Conservation (phyloP, 169 alveolate genomes). For the Fabrea salina region DNA sequence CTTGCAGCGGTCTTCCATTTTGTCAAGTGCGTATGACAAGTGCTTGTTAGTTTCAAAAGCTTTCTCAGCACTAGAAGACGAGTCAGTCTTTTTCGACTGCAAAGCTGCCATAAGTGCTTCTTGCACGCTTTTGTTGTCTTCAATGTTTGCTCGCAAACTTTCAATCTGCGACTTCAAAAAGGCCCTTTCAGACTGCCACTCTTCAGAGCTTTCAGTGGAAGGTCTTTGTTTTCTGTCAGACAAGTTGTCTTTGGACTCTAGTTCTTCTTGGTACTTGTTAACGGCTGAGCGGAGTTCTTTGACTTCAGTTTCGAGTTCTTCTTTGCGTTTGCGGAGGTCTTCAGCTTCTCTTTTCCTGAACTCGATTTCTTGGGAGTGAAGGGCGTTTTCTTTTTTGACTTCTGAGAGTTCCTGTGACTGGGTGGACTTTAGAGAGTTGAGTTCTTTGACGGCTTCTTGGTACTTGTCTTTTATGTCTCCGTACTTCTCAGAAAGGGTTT, state of each 20-base stretch:
- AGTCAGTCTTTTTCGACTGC: slow-evolving; percentile 58
- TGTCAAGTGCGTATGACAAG: slow-evolving; percentile 63
- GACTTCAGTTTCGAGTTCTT: not conserved
- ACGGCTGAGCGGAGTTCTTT: not conserved
- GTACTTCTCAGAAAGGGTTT: not conserved
- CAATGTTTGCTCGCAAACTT: slow-evolving; percentile 1
- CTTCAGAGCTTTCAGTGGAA: slow-evolving; percentile 58
- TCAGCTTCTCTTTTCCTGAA: not conserved
- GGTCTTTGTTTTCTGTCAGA: not conserved
- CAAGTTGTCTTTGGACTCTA: not conserved
- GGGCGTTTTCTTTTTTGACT: not conserved
- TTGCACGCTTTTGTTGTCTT: slow-evolving; percentile 21
- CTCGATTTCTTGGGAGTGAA: slow-evolving; percentile 11
- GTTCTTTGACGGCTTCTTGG: not conserved
- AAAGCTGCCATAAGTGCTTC: not conserved
- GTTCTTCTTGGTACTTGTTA: not conserved
- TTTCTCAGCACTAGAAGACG: slow-evolving; percentile 45
- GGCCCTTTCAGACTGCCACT: not conserved
- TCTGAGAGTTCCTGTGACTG: not conserved
- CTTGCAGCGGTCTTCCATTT: slow-evolving; percentile 63
- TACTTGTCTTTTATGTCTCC: not conserved
- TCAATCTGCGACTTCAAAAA: not conserved
- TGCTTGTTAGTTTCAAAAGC: slow-evolving; percentile 61
- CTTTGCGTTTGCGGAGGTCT: not conserved
- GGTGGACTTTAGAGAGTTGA: not conserved